Percentiles rank a stretch among this genome's conserved stretches.
Evolutionary conservation across 192 early-diverging fungal genomes (phyloP).

Genomic region (Backusella macrospora): DNA sequence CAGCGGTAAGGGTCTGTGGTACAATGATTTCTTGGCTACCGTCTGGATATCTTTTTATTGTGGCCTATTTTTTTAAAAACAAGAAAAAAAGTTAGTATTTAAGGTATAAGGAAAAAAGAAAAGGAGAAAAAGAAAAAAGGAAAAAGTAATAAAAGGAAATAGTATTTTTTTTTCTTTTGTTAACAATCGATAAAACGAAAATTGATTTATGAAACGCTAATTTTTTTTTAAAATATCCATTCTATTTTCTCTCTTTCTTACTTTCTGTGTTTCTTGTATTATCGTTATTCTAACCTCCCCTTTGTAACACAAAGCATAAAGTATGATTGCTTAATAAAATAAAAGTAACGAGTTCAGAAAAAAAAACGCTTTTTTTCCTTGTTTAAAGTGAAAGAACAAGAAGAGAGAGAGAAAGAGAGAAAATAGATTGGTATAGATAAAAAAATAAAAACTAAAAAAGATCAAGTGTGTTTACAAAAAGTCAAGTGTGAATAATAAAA

Average conservation of each 20-base stretch:
- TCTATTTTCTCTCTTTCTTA: conserved; percentile 13
- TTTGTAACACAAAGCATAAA: conserved; percentile 3
- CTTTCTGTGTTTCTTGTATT: conserved; percentile 7
- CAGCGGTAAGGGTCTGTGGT: conserved; percentile 31
- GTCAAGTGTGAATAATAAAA: conserved; percentile 8
- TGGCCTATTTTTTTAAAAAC: conserved; percentile 17
- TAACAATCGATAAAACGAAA: conserved; percentile 5
- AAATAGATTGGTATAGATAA: not conserved
- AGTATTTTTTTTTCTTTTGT: no score
- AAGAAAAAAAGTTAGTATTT: conserved; percentile 17
- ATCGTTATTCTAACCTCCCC: conserved; percentile 17
- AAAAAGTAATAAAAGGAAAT: not conserved
- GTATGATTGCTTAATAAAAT: not conserved
- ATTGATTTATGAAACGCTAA: conserved; percentile 17
- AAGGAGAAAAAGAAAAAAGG: conserved; percentile 9
- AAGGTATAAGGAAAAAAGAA: conserved; percentile 11
- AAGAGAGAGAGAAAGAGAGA: not conserved
- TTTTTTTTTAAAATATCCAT: not conserved
- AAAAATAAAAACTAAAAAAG: conserved; percentile 2
- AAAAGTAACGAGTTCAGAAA: not conserved
- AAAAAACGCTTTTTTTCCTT: not conserved
- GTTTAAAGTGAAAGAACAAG: not conserved
- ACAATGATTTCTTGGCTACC: conserved; percentile 34
- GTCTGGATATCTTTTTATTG: conserved; percentile 35
- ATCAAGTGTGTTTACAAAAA: not conserved